Base-by-base conservation (phyloP, 140 eudicot genomes). In the Flaveria floridana region DNA sequence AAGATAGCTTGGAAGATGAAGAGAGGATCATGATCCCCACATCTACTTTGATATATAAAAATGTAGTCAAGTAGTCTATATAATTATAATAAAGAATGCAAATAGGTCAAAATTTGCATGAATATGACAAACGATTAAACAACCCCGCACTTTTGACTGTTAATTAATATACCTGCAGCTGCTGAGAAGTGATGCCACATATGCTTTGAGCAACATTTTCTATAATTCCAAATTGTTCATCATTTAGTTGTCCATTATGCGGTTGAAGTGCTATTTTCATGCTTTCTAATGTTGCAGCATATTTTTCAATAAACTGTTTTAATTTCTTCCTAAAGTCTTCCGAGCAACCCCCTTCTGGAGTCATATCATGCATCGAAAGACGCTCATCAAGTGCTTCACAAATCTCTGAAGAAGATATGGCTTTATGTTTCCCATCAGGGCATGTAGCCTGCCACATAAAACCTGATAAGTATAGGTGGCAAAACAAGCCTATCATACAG, bases 381-480 rank as follows among this genome's bases (percentile, higher is more conserved):
- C 78, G 82, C 21, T 83, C 86, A 6, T 79, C 56, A 68, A 83
- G 78, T 65, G 69, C 70, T 76, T 85, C 58, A 9, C 76, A 37
- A 11, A 90, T 82, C 78, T 90, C 96, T n/a, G 84, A 73, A 25
- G 85, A 65, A 66, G 96, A 81, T 79, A 90, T 58, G 65, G 88
- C 78, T 68, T 39, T 66, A 47, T 75, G 59, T 41, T 86, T 83
- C 53, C 79, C 84, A 52, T 90, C 90, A 67, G 91, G 96, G 62
- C 97, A 94, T 61, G 97, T 91, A 74, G 97, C 97, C 98, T 93
- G 81, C 56, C 53, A 64, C 59, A 70, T 15, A 21, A 23, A 70
- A 25, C 28, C 12, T 25, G 0, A 15, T 70, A 48, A 70, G 62
- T 26, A 70, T 48, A 12, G 53, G 53, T 48, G n/a, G 16, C 5